A percentile compares a stretch with the other conserved stretches of the same genome.
Evolutionary conservation across 345 rosid genomes (phyloP).

Genomic region (Eucalyptus leucophloia): DNA sequence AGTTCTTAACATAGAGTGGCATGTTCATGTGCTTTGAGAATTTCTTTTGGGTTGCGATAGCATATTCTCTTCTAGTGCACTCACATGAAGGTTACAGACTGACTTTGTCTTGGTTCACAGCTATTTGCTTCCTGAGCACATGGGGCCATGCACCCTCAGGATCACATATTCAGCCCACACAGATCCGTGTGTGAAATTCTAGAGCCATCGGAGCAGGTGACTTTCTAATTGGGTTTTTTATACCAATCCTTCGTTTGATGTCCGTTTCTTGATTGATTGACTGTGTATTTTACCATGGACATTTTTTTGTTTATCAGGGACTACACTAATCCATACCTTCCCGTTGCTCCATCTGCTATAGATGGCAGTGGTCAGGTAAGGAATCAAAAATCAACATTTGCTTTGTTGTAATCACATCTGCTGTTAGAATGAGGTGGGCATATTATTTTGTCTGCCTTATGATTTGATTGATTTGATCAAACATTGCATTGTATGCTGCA

Average conservation of each 20-base stretch:
- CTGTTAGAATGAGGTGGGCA: neutral
- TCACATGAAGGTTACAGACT: neutral
- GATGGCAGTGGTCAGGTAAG: conserved; percentile 81
- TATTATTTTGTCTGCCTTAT: neutral
- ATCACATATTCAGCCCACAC: conserved; percentile 99
- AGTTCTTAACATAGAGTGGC: neutral
- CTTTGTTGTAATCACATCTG: neutral
- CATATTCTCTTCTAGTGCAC: neutral
- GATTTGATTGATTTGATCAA: neutral
- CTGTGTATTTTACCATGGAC: neutral
- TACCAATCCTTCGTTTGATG: neutral
- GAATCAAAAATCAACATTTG: neutral
- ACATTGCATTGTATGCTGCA: conserved; percentile 7
- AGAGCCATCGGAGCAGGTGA: conserved; percentile 96
- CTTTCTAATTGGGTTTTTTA: neutral
- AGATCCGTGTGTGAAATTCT: conserved; percentile 95
- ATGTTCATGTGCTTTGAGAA: neutral
- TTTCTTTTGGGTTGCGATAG: neutral
- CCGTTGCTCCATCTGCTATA: conserved; percentile 96
- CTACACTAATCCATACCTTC: conserved; percentile 91
- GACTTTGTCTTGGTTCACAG: conserved; percentile 22
- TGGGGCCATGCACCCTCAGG: conserved; percentile 72
- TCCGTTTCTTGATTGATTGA: neutral
- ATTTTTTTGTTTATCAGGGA: conserved; percentile 44
- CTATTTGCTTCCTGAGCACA: conserved; percentile 73